Evolutionary conservation across 176 grass and related monocot genomes (phyloP), one percentile per base, ranked within the genome.

Genomic region (Alopecurus myosuroides): DNA sequence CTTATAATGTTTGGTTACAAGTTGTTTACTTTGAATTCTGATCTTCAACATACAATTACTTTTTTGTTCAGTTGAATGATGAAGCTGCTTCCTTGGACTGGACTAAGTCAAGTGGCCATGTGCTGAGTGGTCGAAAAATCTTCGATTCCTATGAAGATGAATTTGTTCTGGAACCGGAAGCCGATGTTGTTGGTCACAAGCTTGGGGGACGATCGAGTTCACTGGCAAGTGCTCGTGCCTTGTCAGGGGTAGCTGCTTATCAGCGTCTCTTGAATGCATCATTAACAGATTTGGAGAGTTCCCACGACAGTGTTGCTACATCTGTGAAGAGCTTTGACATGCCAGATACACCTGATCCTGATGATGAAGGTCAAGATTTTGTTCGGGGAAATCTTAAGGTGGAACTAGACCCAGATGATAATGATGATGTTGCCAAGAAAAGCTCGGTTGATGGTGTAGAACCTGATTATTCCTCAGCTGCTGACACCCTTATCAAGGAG

Each of bases 81-180:
- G 97, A 99, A 89, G 93, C 89, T 76, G 81, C 81, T 63, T 91
- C 84, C 22, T 74, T 96, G 83, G 90, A 99, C 71, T 99, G 93
- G 97, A 96, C 91, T 34, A 99, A 93, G 86, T 99, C 97, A 79
- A 88, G 57, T 79, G 91, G 97, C 41, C 91, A 94, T 74, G 91
- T 91, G 33, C 68, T 99, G 80, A 91, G 53, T 83, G 88, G 97
- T 68, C 78, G 18, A 40, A 96, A 91, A 84, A 88, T 80, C 17
- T 80, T 85, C 7, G 83, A 92, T 89, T 79, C 90, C 26, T 89
- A 92, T 84, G 89, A 88, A 41, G 91, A 95, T 35, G 96, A 92
- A 63, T 89, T 88, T 81, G 81, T 68, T 82, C 73, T 88, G 26
- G 77, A 88, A 88, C 51, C 33, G 37, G 83, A 56, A 65, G 78